Base-by-base conservation (phyloP, 768 basidiomycete species). In the Sporobolomyces phaffii region DNA sequence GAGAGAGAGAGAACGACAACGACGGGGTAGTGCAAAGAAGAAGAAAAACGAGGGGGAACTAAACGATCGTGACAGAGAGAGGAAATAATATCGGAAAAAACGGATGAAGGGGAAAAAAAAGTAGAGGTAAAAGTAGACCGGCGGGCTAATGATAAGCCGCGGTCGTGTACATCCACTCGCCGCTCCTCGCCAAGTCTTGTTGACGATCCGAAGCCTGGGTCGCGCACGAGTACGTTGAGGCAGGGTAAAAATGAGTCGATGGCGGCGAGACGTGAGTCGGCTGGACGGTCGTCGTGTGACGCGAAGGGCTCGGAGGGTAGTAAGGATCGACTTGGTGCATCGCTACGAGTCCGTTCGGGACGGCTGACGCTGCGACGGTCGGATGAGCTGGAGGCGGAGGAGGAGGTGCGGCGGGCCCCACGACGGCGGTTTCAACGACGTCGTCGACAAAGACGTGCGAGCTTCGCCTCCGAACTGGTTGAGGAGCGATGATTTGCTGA, bases 291-390 rank as follows among this genome's bases (percentile, higher is more conserved):
- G 15, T 22, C 34, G 20, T 22, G 22, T 10, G 47, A 13, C 29
- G n/a, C 40, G 60, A 41, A 20, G 57, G 44, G 22, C 29, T 64
- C 33, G 54, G 40, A 31, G 54, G 40, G 40, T 57, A 57, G 54
- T 43, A 58, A 5, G n/a, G 18, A 13, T 64, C 62, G 56, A 57
- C 54, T 8, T 50, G 54, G 5, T 48, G 34, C 53, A 64, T 49
- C 54, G 54, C 29, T 15, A 54, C 54, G 29, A 64, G 62, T 11
- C 40, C 54, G 47, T 31, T 56, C 24, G 56, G 29, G 15, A 58
- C n/a, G n/a, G n/a, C n/a, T n/a, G n/a, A n/a, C n/a, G n/a, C n/a
- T n/a, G n/a, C n/a, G n/a, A n/a, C 5, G 20, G 54, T 4, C 20
- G 54, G 24, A 5, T 26, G 31, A 13, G 20, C 5, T 11, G 51